Evolutionary conservation across 2,329 filamentous ascomycete species (phyloP).

Genomic region (Paecilomyces sp.): DNA sequence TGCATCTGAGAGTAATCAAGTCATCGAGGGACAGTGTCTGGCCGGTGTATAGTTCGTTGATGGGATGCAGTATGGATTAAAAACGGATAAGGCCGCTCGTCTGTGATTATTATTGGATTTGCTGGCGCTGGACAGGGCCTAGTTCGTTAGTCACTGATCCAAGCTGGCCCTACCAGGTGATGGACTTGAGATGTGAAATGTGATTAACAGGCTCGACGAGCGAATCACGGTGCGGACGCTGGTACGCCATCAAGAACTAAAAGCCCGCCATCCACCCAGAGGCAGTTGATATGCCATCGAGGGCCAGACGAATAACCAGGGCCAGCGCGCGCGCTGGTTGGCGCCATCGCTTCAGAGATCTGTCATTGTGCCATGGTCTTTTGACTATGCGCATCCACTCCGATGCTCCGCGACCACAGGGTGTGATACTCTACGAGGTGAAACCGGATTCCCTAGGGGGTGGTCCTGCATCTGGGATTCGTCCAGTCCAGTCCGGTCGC

Average conservation of each 20-base stretch:
- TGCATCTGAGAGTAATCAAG: conserved; percentile 7
- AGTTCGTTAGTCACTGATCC: not conserved
- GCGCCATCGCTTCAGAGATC: not conserved
- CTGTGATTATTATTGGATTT: not conserved
- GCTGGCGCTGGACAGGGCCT: not conserved
- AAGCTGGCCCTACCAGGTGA: not conserved
- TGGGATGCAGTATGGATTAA: not conserved
- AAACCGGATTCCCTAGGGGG: not conserved
- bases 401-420: not conserved
- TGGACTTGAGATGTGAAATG: not conserved
- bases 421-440: not conserved
- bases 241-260: not conserved
- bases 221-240: not conserved
- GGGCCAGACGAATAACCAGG: not conserved
- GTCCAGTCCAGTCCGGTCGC: not conserved
- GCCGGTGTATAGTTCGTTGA: not conserved
- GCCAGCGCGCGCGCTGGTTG: not conserved
- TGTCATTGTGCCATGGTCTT: not conserved
- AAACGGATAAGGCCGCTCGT: not conserved
- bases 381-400: not conserved
- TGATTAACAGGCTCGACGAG: not conserved
- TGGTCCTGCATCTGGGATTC: not conserved
- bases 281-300: not conserved
- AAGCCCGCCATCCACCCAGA: conserved; percentile 1
- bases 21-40: conserved; percentile 4